These are phyloP conservation scores for Passiflora organensis DNA, from an alignment of 345 rosid genomes.

Conservation along the genomic window DNA sequence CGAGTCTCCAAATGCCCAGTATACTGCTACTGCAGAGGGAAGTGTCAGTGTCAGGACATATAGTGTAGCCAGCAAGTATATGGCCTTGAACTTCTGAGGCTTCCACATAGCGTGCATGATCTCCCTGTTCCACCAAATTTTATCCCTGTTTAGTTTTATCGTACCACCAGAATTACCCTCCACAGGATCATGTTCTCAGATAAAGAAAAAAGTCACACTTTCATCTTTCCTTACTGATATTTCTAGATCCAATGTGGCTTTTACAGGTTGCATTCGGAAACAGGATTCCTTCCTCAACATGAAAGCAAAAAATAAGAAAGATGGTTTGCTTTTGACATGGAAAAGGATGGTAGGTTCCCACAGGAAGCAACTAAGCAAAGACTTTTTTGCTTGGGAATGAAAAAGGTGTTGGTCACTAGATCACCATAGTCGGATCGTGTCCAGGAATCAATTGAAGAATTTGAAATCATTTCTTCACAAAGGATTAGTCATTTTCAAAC, in stretches of 20 bases:
- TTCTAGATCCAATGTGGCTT: too few species aligned
- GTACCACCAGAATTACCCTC: too few species aligned
- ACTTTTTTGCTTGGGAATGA: constrained; percentile 18
- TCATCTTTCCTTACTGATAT: too few species aligned
- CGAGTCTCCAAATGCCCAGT: constrained; percentile 98
- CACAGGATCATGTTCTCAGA: too few species aligned
- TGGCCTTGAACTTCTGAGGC: constrained; percentile 94
- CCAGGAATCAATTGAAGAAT: constrained; percentile 16
- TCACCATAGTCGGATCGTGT: constrained; percentile 34
- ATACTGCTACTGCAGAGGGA: constrained; percentile 88
- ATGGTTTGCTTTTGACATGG: constrained; percentile 33
- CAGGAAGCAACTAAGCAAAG: constrained; percentile 3
- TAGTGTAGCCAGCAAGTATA: constrained; percentile 76
- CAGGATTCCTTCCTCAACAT: constrained; percentile 23
- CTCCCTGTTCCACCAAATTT: constrained; percentile 45
- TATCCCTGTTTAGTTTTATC: too few species aligned
- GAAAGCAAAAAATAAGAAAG: constrained; percentile 36
- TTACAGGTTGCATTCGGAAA: constrained; percentile 10
- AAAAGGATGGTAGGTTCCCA: constrained; percentile 23
- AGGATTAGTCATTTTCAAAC: constrained; percentile 35
- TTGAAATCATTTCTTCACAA: too few species aligned
- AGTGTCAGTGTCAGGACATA: constrained; percentile 90
- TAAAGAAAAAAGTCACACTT: too few species aligned
- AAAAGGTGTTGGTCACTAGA: constrained; percentile 17
- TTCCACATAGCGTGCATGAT: constrained; percentile 99